A percentile compares a stretch with the other conserved stretches of the same genome.
phyloP scores from a whole-genome alignment of 2,329 filamentous ascomycete species.

The Bretziella fagacearum region DNA sequence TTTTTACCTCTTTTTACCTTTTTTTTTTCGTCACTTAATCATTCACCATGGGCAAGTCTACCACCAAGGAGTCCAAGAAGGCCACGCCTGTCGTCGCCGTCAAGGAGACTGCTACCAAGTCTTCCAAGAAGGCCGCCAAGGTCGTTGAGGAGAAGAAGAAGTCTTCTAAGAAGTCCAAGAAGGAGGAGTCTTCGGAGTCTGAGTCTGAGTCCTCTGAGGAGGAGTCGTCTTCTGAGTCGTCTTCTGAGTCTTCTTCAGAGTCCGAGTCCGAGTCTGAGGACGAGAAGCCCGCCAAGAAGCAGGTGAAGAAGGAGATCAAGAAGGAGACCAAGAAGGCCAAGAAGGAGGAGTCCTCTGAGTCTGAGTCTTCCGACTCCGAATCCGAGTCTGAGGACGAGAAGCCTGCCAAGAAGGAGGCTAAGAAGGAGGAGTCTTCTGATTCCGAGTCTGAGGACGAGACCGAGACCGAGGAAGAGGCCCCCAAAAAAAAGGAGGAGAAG shows the following conservation, averaged over 20 bases:
- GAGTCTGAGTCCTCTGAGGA: slow-evolving; percentile 23
- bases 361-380: slow-evolving; percentile 21
- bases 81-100: slow-evolving; percentile 28
- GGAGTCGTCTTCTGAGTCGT: slow-evolving; percentile 23
- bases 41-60: slow-evolving; percentile 45
- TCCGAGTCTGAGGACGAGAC: slow-evolving; percentile 20
- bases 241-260: slow-evolving; percentile 20
- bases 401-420: slow-evolving; percentile 17
- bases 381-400: slow-evolving; percentile 24
- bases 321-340: slow-evolving; percentile 25
- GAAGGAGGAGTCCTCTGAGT: slow-evolving; percentile 27
- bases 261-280: slow-evolving; percentile 19
- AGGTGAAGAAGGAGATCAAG: no score
- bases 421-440: slow-evolving; percentile 18
- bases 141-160: slow-evolving; percentile 20
- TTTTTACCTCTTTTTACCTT: slow-evolving; percentile 15
- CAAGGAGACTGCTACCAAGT: slow-evolving; percentile 37
- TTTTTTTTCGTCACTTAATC: slow-evolving; percentile 15
- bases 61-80: slow-evolving; percentile 32
- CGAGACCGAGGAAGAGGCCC: slow-evolving; percentile 21
- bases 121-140: slow-evolving; percentile 42
- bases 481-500: slow-evolving; percentile 15
- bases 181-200: slow-evolving; percentile 24
- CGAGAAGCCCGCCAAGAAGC: slow-evolving; percentile 32
- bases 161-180: slow-evolving; percentile 25